Conservation (phyloP, 2,329 filamentous ascomycete species). For the Didymella pomorum region DNA sequence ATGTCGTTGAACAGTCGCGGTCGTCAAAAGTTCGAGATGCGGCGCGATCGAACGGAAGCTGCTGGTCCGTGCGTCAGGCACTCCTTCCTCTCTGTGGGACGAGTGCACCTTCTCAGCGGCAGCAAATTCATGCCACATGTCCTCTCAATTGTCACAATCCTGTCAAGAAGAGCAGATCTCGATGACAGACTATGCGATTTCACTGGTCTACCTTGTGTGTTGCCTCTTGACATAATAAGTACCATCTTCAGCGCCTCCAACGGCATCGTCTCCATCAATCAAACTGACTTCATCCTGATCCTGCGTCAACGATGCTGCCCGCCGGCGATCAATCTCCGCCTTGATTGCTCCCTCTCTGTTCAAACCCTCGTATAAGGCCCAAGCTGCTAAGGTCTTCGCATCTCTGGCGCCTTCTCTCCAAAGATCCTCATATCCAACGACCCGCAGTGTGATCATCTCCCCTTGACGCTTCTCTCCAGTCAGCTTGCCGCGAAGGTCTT, state of each 20-base stretch:
- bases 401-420: constrained; percentile 60
- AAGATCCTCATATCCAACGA: neutral
- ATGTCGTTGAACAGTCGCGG: constrained; percentile 15
- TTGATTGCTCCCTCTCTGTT: constrained; percentile 45
- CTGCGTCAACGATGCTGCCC: too few species aligned
- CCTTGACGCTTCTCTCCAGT: neutral
- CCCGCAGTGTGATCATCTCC: neutral
- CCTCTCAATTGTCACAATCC: too few species aligned
- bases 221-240: too few species aligned
- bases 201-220: too few species aligned
- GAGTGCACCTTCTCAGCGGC: too few species aligned
- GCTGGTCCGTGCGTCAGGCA: constrained; percentile 21
- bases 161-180: too few species aligned
- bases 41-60: neutral
- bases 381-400: constrained; percentile 63
- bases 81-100: neutral
- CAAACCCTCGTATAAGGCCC: constrained; percentile 66
- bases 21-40: constrained; percentile 28
- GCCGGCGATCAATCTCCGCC: too few species aligned
- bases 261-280: too few species aligned
- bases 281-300: too few species aligned
- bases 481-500: neutral
- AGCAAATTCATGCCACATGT: too few species aligned
- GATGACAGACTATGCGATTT: too few species aligned
- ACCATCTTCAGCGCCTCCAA: too few species aligned